A percentile compares a stretch with the other conserved stretches of the same genome.
These are phyloP conservation scores for Microdochium paspali DNA, from an alignment of 2,329 filamentous ascomycete genomes.

Conservation along the genomic window DNA sequence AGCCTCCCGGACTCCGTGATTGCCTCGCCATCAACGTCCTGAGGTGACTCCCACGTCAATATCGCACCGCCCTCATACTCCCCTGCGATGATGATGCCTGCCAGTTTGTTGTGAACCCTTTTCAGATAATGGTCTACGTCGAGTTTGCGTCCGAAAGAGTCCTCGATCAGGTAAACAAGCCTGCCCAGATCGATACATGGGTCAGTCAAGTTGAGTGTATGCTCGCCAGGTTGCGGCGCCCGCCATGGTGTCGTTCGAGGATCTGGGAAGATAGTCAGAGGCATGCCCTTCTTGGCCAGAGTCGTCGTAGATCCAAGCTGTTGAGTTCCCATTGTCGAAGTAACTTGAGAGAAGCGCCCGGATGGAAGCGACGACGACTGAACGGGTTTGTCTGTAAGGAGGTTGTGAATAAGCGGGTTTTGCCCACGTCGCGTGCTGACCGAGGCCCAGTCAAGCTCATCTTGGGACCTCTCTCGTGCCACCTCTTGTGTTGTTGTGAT, in stretches of 20 bases:
- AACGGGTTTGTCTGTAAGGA: constrained; percentile 88
- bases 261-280: constrained; percentile 73
- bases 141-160: constrained; percentile 81
- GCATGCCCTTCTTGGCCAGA: constrained; percentile 85
- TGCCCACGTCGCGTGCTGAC: constrained; percentile 41
- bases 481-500: constrained; percentile 83
- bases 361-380: constrained; percentile 85
- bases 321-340: constrained; percentile 22
- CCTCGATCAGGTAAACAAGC: constrained; percentile 79
- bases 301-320: constrained; percentile 51
- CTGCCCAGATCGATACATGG: constrained; percentile 73
- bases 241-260: constrained; percentile 57
- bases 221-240: constrained; percentile 48
- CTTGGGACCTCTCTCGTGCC: constrained; percentile 40
- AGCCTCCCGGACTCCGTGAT: constrained; percentile 49
- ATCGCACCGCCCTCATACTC: constrained; percentile 95
- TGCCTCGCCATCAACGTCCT: constrained; percentile 43
- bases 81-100: constrained; percentile 88
- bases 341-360: constrained; percentile 43
- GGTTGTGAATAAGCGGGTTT: constrained; percentile 90
- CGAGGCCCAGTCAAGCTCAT: constrained; percentile 40
- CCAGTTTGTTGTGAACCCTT: constrained; percentile 72
- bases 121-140: constrained; percentile 75
- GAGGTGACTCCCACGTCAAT: constrained; percentile 83
- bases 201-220: constrained; percentile 65